Base-by-base conservation (phyloP, 2,329 filamentous ascomycete species). In the Botrytis pseudocinerea region DNA sequence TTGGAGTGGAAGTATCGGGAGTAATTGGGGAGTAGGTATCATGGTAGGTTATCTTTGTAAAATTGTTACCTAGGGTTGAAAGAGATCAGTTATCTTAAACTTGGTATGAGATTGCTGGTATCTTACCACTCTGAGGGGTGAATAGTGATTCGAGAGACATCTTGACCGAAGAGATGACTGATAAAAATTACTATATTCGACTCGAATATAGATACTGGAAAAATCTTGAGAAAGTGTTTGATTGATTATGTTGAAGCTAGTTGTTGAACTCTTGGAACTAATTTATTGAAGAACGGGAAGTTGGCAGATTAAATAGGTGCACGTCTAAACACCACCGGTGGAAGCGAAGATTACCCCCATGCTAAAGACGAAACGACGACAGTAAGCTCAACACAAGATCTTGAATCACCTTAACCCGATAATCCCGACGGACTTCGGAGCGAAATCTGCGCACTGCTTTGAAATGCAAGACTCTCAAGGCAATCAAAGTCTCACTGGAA, bases 21-120 rank as follows among this genome's bases (percentile, higher is more conserved):
- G 14, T 32, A 5, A 69, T 69, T 46, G n/a, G 8, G 5, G 46
- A 22, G 48, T 69, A 69, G 48, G 65, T 69, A 28, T 59, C 48
- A 57, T 40, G 4, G 48, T 16, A 78, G 1, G 71, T 75, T 10
- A 76, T 79, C 7, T 40, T 61, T 22, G 59, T 61, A 1, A 40
- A 61, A 6, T 40, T 40, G 42, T 80, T 2, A 22, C 18, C 18
- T 40, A 14, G 5, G 32, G 20, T 61, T 32, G 28, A 60, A 54
- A 16, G 51, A 54, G 51, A 57, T 57, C n/a, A 57, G 51, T 57
- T 28, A 28, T 57, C 51, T 57, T 22, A 12, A 18, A 35, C 12
- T 25, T 28, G 28, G 9, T 22, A 14, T 25, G 57, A 12, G 10
- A 3, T 25, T 6, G 0, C 16, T 14, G 20, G 22, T 40, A 40